phyloP scores from a whole-genome alignment of 176 grass and related monocot species.

The Luzula sylvatica region DNA sequence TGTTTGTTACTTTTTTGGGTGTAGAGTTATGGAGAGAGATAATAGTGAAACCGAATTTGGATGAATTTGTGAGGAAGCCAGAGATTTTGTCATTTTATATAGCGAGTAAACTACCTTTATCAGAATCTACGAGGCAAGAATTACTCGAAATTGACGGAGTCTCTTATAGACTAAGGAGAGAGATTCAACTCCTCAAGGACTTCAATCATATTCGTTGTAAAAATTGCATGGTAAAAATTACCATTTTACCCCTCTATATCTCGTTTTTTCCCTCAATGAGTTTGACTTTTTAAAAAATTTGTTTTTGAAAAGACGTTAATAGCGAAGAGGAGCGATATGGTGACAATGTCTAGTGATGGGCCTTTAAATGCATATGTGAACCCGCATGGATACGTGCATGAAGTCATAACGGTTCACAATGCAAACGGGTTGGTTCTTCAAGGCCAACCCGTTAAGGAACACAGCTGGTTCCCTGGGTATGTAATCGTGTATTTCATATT shows the following conservation, averaged over 20 bases:
- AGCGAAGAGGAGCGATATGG: conserved; percentile 66
- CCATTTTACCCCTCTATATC: neutral
- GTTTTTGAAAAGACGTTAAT: conserved; percentile 35
- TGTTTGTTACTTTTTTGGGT: conserved; percentile 9
- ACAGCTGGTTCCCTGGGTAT: conserved; percentile 96
- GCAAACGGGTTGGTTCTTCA: conserved; percentile 39
- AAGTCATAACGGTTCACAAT: conserved; percentile 55
- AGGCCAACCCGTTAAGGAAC: conserved; percentile 37
- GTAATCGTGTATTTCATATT: neutral
- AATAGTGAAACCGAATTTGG: conserved; percentile 58
- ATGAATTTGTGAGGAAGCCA: conserved; percentile 60
- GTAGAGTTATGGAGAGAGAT: conserved; percentile 77
- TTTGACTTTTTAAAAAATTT: conserved; percentile 1
- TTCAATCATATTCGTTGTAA: conserved; percentile 76
- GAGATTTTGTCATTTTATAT: conserved; percentile 86
- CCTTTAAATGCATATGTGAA: conserved; percentile 42
- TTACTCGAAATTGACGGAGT: conserved; percentile 84
- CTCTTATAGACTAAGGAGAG: conserved; percentile 68
- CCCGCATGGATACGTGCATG: conserved; percentile 28
- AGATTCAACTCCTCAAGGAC: conserved; percentile 80
- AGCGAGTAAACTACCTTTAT: conserved; percentile 81
- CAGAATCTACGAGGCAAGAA: conserved; percentile 75
- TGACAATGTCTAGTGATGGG: conserved; percentile 58
- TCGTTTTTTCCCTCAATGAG: neutral
- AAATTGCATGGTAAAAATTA: conserved; percentile 52